Evolutionary conservation across 1,284 basidiomycete genomes (phyloP).

Genomic region (Sanghuangporus weigelae): DNA sequence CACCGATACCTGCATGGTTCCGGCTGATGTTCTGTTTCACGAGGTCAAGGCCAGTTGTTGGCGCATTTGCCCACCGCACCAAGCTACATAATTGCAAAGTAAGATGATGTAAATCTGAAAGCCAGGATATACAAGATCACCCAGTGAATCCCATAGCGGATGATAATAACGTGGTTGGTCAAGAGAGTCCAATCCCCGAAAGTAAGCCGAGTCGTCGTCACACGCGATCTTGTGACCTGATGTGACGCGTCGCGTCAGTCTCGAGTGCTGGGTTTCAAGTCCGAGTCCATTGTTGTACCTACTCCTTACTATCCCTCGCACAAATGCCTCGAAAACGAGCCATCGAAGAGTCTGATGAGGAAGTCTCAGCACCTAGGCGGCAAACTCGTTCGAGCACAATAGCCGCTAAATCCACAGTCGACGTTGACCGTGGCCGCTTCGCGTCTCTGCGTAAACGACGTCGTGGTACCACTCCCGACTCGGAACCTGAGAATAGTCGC

Average conservation of each 20-base stretch:
- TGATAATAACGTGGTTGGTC: constrained; percentile 10
- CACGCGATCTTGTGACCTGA: neutral
- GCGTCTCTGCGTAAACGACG: constrained; percentile 1
- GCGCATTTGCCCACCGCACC: constrained; percentile 76
- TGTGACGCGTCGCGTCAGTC: constrained; percentile 18
- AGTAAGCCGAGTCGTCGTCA: neutral
- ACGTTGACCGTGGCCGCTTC: neutral
- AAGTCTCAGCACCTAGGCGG: constrained; percentile 19
- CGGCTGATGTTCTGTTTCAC: constrained; percentile 61
- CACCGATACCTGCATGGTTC: constrained; percentile 60
- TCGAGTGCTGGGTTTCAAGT: neutral
- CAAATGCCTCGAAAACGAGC: constrained; percentile 43
- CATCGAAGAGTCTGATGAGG: constrained; percentile 22
- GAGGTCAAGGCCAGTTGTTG: constrained; percentile 58
- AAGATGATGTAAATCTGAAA: constrained; percentile 15
- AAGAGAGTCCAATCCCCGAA: neutral
- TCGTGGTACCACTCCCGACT: neutral
- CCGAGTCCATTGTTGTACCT: constrained; percentile 7
- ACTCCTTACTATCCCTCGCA: constrained; percentile 26
- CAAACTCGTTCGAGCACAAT: constrained; percentile 22
- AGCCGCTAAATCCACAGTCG: neutral
- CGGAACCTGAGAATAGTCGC: neutral
- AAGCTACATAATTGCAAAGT: constrained; percentile 36
- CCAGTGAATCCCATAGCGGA: constrained; percentile 59
- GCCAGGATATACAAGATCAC: constrained; percentile 27